A percentile compares a stretch with the other conserved stretches of the same genome.
Evolutionary conservation across 1,284 basidiomycete genomes (phyloP).

Genomic region (Rhodotorula sp.): DNA sequence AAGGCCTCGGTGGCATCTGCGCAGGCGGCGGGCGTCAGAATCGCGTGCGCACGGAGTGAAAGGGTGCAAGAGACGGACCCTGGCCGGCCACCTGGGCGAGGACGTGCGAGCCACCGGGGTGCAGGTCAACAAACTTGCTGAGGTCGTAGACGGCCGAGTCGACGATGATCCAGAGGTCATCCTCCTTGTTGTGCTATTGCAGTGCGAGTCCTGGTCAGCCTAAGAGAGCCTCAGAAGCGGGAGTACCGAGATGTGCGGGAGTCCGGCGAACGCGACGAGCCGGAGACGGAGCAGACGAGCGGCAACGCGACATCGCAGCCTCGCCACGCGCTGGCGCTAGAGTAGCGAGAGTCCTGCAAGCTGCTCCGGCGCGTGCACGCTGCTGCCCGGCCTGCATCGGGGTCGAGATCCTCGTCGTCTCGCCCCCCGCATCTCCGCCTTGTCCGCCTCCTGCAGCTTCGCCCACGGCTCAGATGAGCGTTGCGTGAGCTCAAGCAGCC

Average conservation of each 20-base stretch:
- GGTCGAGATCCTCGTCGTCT: no score
- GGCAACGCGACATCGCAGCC: no score
- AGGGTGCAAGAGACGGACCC: not conserved
- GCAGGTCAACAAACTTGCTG: constrained; percentile 71
- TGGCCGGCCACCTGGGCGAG: constrained; percentile 51
- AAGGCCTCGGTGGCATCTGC: constrained; percentile 79
- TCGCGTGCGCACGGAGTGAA: no score
- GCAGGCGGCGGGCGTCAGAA: constrained; percentile 6
- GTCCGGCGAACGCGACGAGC: not conserved
- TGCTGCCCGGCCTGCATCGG: not conserved
- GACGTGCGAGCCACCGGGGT: constrained; percentile 77
- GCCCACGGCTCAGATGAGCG: no score
- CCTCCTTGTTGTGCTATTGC: constrained; percentile 70
- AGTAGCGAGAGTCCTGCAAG: not conserved
- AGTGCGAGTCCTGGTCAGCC: not conserved
- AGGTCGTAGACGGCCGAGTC: constrained; percentile 77
- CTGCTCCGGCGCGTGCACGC: not conserved
- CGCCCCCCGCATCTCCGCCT: no score
- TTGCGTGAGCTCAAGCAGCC: no score
- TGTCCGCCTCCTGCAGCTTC: no score
- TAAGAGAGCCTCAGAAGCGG: not conserved
- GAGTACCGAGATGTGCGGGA: not conserved
- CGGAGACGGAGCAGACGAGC: no score
- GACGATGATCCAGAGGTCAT: constrained; percentile 77
- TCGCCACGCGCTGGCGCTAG: no score